Evolutionary conservation across 352 stramenopile species (phyloP).

Genomic region (Pythium monospermum): DNA sequence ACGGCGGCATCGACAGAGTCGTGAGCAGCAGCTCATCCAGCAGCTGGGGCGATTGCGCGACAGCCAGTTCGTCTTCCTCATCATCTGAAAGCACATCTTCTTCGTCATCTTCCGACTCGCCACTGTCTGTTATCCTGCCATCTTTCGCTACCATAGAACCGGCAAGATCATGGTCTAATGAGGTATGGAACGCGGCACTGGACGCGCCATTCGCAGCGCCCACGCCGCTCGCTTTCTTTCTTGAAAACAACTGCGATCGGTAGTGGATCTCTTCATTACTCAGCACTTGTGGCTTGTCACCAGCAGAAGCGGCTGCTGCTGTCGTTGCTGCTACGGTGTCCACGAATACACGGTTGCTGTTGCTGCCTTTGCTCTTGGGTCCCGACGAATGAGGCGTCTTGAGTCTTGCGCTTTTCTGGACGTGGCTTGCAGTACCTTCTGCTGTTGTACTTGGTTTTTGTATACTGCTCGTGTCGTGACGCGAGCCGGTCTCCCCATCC

Average conservation of each 20-base stretch:
- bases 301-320: no score
- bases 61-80: conserved; percentile 43
- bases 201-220: conserved; percentile 4
- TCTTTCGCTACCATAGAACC: no score
- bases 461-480: no score
- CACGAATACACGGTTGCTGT: no score
- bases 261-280: conserved; percentile 64
- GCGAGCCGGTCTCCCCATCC: no score
- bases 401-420: no score
- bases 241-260: conserved; percentile 52
- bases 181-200: conserved; percentile 10
- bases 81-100: conserved; percentile 39
- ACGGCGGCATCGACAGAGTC: conserved; percentile 64
- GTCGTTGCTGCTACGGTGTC: no score
- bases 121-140: no score
- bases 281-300: conserved; percentile 22
- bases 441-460: no score
- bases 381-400: no score
- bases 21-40: conserved; percentile 70
- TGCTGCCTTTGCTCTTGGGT: neutral
- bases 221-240: conserved; percentile 44
- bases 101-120: conserved; percentile 8
- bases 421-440: no score
- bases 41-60: conserved; percentile 57
- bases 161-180: neutral